Base-by-base conservation (phyloP, 345 rosid species). In the Melastoma malabathricum region DNA sequence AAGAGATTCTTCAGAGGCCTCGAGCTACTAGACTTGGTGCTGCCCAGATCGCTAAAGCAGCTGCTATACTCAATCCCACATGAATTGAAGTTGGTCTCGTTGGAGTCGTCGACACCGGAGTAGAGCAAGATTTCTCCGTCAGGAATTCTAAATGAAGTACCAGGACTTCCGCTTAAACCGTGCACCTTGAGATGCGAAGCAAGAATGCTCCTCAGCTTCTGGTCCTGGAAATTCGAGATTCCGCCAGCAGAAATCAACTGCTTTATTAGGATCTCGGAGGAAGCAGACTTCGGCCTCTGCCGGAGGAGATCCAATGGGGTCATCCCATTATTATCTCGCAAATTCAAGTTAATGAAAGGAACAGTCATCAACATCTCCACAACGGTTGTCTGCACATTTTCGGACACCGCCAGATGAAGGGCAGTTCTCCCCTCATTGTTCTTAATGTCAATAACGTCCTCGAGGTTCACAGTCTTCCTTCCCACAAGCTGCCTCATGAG, bases 51-150 rank as follows among this genome's bases (percentile, higher is more conserved):
- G 43, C 92, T 77, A 52, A 61, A 55, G 64, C 76, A 74, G 13
- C 67, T 44, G 46, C 73, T 68, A 31, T 64, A 69, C 51, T 63
- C 81, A 19, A 60, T 57, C 19, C 76, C 70, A 22, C 51, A 64
- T 3, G 61, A 59, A 62, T 79, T 72, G 22, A 56, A 53, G 44
- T 54, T 63, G 12, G 52, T 61, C 41, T 67, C 71, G 0, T 62
- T 59, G 6, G 60, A 58, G 52, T 52, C 67, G 51, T 68, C 79
- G 13, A 71, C 59, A 0, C 82, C 89, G 0, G 88, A 62, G 44
- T 77, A 82, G 51, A 86, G 68, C 53, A 84, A 81, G 15, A 92
- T 87, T 72, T 87, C 98, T 3, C 94, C 80, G 64, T 92, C 98
- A 5, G 96, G 78, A 39, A 92, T 71, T 51, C 79, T 65, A 53